Conservation (phyloP, 352 stramenopile species). For the Peronospora tabacina region DNA sequence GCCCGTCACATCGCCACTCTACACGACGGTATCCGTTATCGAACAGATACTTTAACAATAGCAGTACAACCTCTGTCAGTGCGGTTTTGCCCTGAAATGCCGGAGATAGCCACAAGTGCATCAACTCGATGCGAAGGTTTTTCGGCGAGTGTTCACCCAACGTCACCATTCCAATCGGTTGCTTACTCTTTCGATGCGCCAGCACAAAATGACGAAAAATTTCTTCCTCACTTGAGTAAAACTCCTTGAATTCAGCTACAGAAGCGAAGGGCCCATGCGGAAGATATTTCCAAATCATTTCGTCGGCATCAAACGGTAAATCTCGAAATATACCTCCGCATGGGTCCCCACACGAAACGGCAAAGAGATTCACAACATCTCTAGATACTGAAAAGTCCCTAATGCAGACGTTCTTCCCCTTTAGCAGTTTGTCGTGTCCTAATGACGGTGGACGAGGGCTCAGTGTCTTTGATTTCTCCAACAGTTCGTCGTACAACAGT, state of each 20-base stretch:
- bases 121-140: slow-evolving; percentile 73
- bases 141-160: slow-evolving; percentile 66
- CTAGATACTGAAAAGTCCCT: slow-evolving; percentile 30
- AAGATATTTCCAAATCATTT: slow-evolving; percentile 75
- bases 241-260: slow-evolving; percentile 28
- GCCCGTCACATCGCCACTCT: slow-evolving; percentile 81
- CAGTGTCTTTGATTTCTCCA: slow-evolving; percentile 39
- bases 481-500: slow-evolving; percentile 83
- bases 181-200: slow-evolving; percentile 36
- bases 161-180: slow-evolving; percentile 71
- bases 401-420: slow-evolving; percentile 37
- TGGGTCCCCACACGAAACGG: slow-evolving; percentile 42
- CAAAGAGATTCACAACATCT: slow-evolving; percentile 35
- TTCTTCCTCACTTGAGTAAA: slow-evolving; percentile 29
- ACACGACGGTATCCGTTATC: slow-evolving; percentile 70
- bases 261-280: slow-evolving; percentile 49
- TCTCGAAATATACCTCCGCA: slow-evolving; percentile 50
- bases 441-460: slow-evolving; percentile 32
- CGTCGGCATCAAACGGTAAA: slow-evolving; percentile 56
- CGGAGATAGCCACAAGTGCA: slow-evolving; percentile 71
- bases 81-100: slow-evolving; percentile 55
- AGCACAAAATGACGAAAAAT: slow-evolving; percentile 59
- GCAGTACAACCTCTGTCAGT: slow-evolving; percentile 51
- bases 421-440: slow-evolving; percentile 17
- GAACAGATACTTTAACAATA: slow-evolving; percentile 76